Evolutionary conservation across 352 stramenopile species (phyloP), one percentile per base, ranked within the genome.

Genomic region (Phytopythium boreale): DNA sequence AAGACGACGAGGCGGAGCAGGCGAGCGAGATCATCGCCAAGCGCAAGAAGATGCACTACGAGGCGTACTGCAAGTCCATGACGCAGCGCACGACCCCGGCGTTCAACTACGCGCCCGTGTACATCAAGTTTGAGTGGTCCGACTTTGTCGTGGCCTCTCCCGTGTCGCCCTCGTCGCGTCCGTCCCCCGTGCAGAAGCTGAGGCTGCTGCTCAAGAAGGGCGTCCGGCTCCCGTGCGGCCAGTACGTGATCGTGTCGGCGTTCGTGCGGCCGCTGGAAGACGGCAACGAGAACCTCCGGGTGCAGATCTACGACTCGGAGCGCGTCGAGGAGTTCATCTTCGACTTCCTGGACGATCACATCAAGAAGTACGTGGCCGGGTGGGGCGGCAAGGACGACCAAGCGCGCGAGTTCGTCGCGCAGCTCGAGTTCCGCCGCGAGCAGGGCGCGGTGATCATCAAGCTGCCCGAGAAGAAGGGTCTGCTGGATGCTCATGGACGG

Each of bases 281-380:
- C 51, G 82, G 82, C 1, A 91, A 91, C 34, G 82, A 91, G 60
- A 89, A 84, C 41, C 37, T 91, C 26, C 76, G 80, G 2, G 74
- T 91, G 51, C 77, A 89, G 55, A 89, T 91, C 34, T 91, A 91
- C 56, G 82, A 91, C 43, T 66, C 77, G 15, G 82, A 91, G 59
- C 76, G 77, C 26, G 77, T 91, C 17, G 82, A 91, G 44, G 80
- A 91, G 47, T 91, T 89, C 69, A 80, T 89, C 62, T 91, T 88
- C 51, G 82, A 91, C 43, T 91, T 89, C 55, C 78, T 69, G 1
- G 82, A 91, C 61, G 82, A 91, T 12, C 71, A 88, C 24, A 63
- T 89, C 31, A 74, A 75, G 24, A 78, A 79, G 8, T 89, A 89
- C 37, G 67, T 87, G 7, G 59, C 70, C 14, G 73, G 75, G 37